Evolutionary conservation across 257 asterid species (phyloP), one percentile per base, ranked within the genome.

Genomic region (Solanum peruvianum): DNA sequence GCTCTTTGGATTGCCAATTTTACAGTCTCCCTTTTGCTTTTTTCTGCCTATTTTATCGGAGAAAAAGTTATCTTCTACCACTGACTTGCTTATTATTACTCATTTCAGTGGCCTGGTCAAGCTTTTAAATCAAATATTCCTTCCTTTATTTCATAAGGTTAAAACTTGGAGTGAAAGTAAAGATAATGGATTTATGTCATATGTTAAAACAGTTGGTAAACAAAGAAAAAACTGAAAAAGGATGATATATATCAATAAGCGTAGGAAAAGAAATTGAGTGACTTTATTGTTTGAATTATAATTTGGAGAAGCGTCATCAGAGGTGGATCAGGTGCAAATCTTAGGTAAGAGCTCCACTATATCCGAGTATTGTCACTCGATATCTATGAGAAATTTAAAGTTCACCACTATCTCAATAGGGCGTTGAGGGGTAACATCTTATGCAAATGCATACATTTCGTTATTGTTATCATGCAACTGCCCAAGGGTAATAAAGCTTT

Each of bases 1-100:
- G 69, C 85, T 47, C 85, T 81, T 81, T 81, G 69, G 69, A 81
- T 81, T 81, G 69, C 69, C 85, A 49, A 81, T 81, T 81, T 81
- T 33, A 29, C 41, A 29, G 45, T 2, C 62, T 3, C 9, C 64
- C 67, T 80, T 81, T 81, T 49, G 45, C 85, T 29, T 81, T 78
- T 56, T 18, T 81, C 2, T 10, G 11, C 85, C 85, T 25, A 29
- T 81, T 81, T 49, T 18, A 81, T 29, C 45, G 45, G 69, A 81
- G 85, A 47, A 29, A 81, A 81, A 49, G 85, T 49, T 7, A 80
- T 29, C 66, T 47, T 49, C 69, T 81, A 23, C 14, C 44, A 7
- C 60, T 47, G 16, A 49, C 67, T 10, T 49, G 11, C 45, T 81
- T 27, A 49, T 80, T 80, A 47, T 81, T 49, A 49, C 85, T 39